Base-by-base conservation (phyloP, 148 eudicot species). In the Heliamphora exappendiculata region DNA sequence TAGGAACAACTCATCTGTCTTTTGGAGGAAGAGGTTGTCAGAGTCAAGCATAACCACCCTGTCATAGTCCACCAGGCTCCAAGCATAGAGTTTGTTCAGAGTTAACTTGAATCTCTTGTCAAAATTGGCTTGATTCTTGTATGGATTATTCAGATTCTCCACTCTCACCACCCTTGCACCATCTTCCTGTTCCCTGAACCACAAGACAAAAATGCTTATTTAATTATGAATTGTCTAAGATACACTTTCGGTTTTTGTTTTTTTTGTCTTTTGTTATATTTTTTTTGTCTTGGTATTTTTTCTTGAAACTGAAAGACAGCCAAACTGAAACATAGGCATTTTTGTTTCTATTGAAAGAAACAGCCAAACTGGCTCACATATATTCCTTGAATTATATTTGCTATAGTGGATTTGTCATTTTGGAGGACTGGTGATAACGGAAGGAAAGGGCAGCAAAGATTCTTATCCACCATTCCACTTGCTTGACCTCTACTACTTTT, bases 31-130 rank as follows among this genome's bases (percentile, higher is more conserved):
- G 33, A 96, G 91, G 81, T 96, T 96, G 75, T 96, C 99, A 1
- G 91, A 86, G 76, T 96, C 99, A 28, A 96, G 96, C 99, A 96
- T 93, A 76, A 93, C 84, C 13, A 96, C 98, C 54, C 99, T 86
- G 0, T 96, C 93, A 65, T 96, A 96, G 22, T 90, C 85, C 59
- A 87, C 91, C 3, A 96, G 84, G 78, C 83, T 96, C 98, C 97
- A 96, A 57, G 92, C 98, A 37, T 96, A 91, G 39, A 96, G 81
- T 67, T 93, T 93, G 91, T 96, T 96, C 80, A 96, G 71, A 1
- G 98, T 91, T 66, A 89, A 78, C 86, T 87, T 88, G 87, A 96
- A 96, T 82, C 98, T 85, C 83, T 80, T 79, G 53, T 84, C 72
- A n/a, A 71, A 76, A 41, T 84, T 72, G 9, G 72, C 39, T 29